Evolutionary conservation across 2,329 filamentous ascomycete genomes (phyloP).

Genomic region (Beauveria caledonica): DNA sequence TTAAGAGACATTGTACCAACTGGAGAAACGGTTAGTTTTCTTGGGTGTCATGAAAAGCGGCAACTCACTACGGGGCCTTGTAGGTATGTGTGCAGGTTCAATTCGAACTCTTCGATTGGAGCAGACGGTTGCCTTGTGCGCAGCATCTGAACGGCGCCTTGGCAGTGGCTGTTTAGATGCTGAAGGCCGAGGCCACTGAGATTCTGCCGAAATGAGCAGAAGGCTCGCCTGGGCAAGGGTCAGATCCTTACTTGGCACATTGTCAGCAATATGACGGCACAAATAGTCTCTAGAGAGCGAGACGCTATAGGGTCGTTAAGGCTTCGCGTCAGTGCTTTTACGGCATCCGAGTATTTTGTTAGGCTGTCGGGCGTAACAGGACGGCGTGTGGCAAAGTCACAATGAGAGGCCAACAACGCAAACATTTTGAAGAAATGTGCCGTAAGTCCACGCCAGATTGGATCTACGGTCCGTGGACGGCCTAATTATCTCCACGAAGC

Average conservation of each 20-base stretch:
- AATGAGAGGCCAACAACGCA: background rate
- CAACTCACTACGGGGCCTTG: slow-evolving; percentile 1
- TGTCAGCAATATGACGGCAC: slow-evolving; percentile 3
- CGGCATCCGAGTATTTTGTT: slow-evolving; percentile 1
- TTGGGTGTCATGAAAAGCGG: background rate
- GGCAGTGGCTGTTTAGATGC: slow-evolving; percentile 8
- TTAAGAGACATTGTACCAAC: slow-evolving; percentile 7
- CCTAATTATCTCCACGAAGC: background rate
- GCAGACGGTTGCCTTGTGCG: background rate
- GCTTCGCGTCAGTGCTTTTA: background rate
- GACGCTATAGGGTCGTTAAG: background rate
- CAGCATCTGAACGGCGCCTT: slow-evolving; percentile 4
- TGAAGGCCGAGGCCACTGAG: slow-evolving; percentile 3
- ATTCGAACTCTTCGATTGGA: background rate
- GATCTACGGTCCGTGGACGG: slow-evolving; percentile 4
- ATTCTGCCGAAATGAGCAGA: background rate
- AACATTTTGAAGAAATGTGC: background rate
- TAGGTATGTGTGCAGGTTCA: background rate
- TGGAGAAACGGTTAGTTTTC: background rate
- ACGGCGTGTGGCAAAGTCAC: slow-evolving; percentile 1
- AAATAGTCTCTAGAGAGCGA: background rate
- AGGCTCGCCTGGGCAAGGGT: background rate
- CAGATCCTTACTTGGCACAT: slow-evolving; percentile 3
- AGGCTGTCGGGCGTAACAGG: background rate
- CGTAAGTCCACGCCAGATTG: slow-evolving; percentile 7